Base-by-base conservation (phyloP, 192 early-diverging fungal species). In the Thamnidium elegans region DNA sequence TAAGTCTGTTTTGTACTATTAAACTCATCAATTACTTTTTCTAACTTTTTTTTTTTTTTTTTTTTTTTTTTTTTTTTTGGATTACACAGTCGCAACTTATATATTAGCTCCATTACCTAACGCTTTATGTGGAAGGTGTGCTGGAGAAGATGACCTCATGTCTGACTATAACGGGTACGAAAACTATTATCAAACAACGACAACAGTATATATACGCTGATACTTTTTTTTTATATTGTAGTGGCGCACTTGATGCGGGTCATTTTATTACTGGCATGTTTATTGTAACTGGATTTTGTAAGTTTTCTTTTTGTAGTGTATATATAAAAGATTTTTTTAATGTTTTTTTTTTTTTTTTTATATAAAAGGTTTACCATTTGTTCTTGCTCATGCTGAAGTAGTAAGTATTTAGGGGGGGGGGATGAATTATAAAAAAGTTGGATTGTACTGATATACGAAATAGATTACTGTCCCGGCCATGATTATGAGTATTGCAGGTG, bases 101-200 rank as follows among this genome's bases (percentile, higher is more conserved):
- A 82, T 94, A 19, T 56, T 99, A 65, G 95, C 96, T 17, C 95
- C 95, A 10, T 39, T 96, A 36, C 96, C 96, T 0, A 99, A 99
- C 71, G 87, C 86, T 46, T 66, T 99, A 21, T 92, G 87, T 70
- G 86, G 88, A 53, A 79, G 87, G 36, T 86, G 89, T 53, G 82
- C 88, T 30, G 78, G 81, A 23, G 80, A 82, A 11, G 79, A 87
- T 39, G 89, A 93, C 59, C 78, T 87, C 63, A 81, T 90, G 77
- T 86, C 86, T 8, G 86, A 87, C 56, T 77, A 79, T 34, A 73
- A 83, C 68, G 83, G 76, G 67, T 84, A 54, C 17, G 17, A 1
- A 54, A 20, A 39, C 14, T 20, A 39, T 17, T 11, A 9, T 1
- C 53, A 54, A 10, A 50, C 46, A 30, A 15, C 5, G 4, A 50